A percentile compares a stretch with the other conserved stretches of the same genome.
phyloP scores from a whole-genome alignment of 352 stramenopile genomes.

The Globisporangium viniferum region DNA sequence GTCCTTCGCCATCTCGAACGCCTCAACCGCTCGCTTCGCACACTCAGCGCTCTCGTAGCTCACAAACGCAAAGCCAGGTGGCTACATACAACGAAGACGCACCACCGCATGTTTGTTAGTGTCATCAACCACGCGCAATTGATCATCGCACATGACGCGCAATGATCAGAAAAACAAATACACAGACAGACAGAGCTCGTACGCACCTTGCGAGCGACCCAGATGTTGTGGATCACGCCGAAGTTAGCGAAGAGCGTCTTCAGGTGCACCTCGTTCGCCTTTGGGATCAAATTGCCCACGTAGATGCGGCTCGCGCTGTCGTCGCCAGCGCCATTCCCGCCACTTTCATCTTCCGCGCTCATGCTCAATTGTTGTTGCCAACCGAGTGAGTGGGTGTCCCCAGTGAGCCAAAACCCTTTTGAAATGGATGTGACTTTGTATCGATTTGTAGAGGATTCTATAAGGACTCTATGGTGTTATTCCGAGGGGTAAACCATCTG shows the following conservation, averaged over 20 bases:
- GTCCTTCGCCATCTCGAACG: constrained; percentile 19
- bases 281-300: constrained; percentile 70
- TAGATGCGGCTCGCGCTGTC: constrained; percentile 52
- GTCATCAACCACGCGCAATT: background rate
- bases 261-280: constrained; percentile 65
- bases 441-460: background rate
- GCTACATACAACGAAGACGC: constrained; percentile 23
- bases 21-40: constrained; percentile 46
- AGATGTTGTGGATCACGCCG: constrained; percentile 69
- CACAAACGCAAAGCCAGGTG: constrained; percentile 82
- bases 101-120: no score
- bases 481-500: background rate
- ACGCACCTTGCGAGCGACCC: constrained; percentile 67
- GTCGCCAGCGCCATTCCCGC: constrained; percentile 17
- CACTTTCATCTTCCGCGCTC: constrained; percentile 9
- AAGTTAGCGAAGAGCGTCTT: constrained; percentile 59
- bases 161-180: background rate
- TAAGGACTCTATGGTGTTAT: background rate
- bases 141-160: background rate
- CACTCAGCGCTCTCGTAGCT: constrained; percentile 44
- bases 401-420: background rate
- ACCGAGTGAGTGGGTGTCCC: background rate
- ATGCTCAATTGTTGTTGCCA: constrained; percentile 7
- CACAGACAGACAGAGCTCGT: background rate
- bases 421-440: background rate